phyloP scores from a whole-genome alignment of 1,284 basidiomycete species.

The Ganoderma multipileum region DNA sequence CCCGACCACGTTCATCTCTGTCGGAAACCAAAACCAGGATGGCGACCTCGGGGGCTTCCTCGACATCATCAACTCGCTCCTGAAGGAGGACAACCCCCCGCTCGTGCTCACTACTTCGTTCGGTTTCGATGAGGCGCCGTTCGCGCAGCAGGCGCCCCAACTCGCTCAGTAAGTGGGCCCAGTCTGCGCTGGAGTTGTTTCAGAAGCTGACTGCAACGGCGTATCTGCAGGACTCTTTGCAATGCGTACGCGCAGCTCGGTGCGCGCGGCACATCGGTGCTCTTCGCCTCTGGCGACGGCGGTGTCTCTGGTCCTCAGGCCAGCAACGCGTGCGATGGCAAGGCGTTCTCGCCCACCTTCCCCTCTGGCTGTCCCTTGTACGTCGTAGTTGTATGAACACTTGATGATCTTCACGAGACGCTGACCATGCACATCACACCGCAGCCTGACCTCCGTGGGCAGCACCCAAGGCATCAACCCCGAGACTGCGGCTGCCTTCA shows the following conservation, averaged over 20 bases:
- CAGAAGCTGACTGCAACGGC: not conserved
- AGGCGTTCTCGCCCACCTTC: conserved; percentile 69
- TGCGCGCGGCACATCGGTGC: conserved; percentile 60
- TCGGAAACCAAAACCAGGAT: conserved; percentile 31
- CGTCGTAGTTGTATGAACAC: conserved; percentile 14
- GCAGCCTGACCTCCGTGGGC: conserved; percentile 66
- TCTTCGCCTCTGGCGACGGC: conserved; percentile 70
- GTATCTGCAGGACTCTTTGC: conserved; percentile 27
- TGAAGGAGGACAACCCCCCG: conserved; percentile 38
- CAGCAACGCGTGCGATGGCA: conserved; percentile 47
- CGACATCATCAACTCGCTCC: conserved; percentile 43
- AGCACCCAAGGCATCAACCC: conserved; percentile 53
- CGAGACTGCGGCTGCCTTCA: conserved; percentile 53
- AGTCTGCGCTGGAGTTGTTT: not conserved
- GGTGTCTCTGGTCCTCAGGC: conserved; percentile 68
- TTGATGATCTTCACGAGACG: not conserved
- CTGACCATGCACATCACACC: not conserved
- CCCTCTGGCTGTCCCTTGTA: conserved; percentile 63
- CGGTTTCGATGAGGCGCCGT: conserved; percentile 57
- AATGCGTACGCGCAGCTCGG: conserved; percentile 51
- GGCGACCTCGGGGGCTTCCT: conserved; percentile 36
- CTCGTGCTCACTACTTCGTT: conserved; percentile 50
- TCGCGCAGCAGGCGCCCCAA: conserved; percentile 38
- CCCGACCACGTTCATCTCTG: conserved; percentile 30
- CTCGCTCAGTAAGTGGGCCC: conserved; percentile 59